Base-by-base conservation (phyloP, 2,329 filamentous ascomycete species). In the Metarhizium brunneum region DNA sequence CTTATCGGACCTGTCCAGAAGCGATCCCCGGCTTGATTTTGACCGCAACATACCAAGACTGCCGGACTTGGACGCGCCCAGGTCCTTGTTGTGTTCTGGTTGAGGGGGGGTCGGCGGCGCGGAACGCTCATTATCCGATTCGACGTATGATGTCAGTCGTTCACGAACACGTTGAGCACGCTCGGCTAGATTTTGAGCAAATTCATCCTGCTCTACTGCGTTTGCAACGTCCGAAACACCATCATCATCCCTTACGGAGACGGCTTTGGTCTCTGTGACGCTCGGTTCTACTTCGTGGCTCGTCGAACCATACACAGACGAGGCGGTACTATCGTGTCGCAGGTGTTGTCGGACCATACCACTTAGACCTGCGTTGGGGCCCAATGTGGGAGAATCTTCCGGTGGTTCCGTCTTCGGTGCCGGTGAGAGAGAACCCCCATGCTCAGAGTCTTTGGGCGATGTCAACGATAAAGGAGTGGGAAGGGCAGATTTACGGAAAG, bases 311-410 rank as follows among this genome's bases (percentile, higher is more conserved):
- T 90, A 90, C 30, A 94, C 78, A 0, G 90, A 95, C 1, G 92
- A 97, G 14, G 84, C 80, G 57, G 86, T 86, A 71, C 92, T 97
- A 60, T 86, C 84, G 38, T 84, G 84, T 52, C 94, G 84, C 45
- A 97, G 74, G 74, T 97, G 94, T 59, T 92, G 86, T 36, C 87
- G 84, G 49, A 96, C 85, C 76, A 96, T 81, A 2, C 87, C 88
- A 64, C 86, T 92, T 16, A 96, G 76, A 1, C 89, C 90, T 11
- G 66, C 54, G 16, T 76, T 76, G 0, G 88, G 86, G 2, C 87
- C 87, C 6, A 96, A 73, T 0, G 90, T 95, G 0, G 92, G 91
- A 0, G 91, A 95, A 64, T 95, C 90, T 10, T 68, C 67, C 0
- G 76, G 69, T 5, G 55, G 54, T 7, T 57, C 60, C 16, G 57